Evolutionary conservation across 2,329 filamentous ascomycete species (phyloP).

Genomic region (Pochonia chlamydosporia): DNA sequence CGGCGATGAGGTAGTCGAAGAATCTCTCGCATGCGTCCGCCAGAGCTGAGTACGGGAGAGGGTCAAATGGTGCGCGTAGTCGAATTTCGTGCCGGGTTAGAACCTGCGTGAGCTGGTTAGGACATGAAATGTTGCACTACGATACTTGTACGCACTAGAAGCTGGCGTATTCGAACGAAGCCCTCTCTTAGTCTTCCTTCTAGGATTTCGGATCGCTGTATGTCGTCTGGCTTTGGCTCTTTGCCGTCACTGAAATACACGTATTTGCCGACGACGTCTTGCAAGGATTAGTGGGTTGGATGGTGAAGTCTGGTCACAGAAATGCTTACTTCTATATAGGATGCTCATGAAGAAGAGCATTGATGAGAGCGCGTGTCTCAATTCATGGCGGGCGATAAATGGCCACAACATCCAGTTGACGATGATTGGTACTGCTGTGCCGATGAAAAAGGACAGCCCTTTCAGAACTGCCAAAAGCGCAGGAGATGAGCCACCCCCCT

Average conservation of each 20-base stretch:
- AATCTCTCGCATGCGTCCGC: constrained; percentile 51
- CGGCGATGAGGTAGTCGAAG: constrained; percentile 52
- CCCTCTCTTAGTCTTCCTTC: constrained; percentile 55
- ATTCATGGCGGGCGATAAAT: constrained; percentile 54
- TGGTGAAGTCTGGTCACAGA: not conserved
- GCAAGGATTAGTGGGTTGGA: not conserved
- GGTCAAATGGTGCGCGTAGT: constrained; percentile 50
- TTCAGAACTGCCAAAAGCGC: constrained; percentile 38
- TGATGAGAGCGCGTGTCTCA: constrained; percentile 46
- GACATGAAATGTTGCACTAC: no score
- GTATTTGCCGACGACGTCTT: constrained; percentile 48
- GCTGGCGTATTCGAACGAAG: constrained; percentile 51
- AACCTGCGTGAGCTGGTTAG: constrained; percentile 19
- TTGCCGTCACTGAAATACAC: constrained; percentile 52
- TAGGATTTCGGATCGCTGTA: constrained; percentile 49
- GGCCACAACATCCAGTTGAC: constrained; percentile 58
- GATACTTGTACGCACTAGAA: constrained; percentile 33
- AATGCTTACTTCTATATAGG: constrained; percentile 43
- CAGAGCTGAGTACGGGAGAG: constrained; percentile 49
- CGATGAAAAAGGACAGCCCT: constrained; percentile 46
- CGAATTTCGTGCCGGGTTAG: constrained; percentile 55
- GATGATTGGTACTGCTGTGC: constrained; percentile 45
- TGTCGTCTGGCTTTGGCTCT: constrained; percentile 44
- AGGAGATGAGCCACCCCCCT: constrained; percentile 25
- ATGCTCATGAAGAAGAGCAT: constrained; percentile 55